phyloP scores from a whole-genome alignment of 306 rosid genomes.

The Aeschynomene evenia region DNA sequence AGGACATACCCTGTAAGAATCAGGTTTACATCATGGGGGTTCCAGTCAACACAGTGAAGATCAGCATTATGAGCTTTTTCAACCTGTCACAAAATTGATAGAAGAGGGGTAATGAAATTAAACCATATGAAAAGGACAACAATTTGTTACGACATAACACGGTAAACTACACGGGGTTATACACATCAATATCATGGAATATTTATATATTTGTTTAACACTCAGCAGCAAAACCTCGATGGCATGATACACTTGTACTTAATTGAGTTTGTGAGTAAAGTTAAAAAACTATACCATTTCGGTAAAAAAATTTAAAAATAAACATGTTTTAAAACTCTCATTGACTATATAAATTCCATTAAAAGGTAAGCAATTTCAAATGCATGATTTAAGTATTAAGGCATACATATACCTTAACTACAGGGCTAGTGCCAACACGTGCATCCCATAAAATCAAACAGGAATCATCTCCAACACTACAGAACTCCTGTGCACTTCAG shows the following conservation, averaged over 20 bases:
- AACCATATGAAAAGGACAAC: background rate
- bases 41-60: conserved; percentile 99
- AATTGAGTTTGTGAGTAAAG: conserved; percentile 5
- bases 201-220: background rate
- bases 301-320: background rate
- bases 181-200: conserved; percentile 10
- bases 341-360: background rate
- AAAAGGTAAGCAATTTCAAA: background rate
- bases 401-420: conserved; percentile 66
- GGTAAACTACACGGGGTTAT: background rate
- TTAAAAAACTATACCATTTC: background rate
- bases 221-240: background rate
- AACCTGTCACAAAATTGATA: conserved; percentile 53
- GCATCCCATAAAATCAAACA: conserved; percentile 99
- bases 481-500: conserved; percentile 96
- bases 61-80: conserved; percentile 96
- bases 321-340: background rate
- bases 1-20: conserved; percentile 78
- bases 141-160: background rate
- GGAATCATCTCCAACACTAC: conserved; percentile 99
- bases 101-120: background rate
- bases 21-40: conserved; percentile 85
- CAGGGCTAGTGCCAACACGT: conserved; percentile 82
- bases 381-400: background rate
- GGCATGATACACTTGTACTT: background rate